These are phyloP conservation scores for Chamaecrista fasciculata DNA, from an alignment of 306 rosid genomes.

Conservation along the genomic window DNA sequence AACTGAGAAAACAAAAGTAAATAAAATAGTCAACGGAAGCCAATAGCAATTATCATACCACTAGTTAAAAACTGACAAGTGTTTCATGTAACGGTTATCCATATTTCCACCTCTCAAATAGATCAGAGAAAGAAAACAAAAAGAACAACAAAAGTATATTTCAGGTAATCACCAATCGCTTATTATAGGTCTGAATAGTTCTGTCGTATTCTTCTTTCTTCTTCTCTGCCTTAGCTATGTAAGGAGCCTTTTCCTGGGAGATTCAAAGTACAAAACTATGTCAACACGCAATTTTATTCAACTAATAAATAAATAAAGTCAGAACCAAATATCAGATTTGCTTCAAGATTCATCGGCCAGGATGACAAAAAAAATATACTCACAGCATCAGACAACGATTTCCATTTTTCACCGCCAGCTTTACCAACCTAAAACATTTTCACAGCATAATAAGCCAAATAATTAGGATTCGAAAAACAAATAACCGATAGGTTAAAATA, in stretches of 20 bases:
- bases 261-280: neutral
- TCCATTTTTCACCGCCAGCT: conserved; percentile 90
- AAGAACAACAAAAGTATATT: no score
- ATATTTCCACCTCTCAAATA: no score
- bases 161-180: conserved; percentile 39
- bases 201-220: conserved; percentile 65
- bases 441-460: neutral
- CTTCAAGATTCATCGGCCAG: no score
- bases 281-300: neutral
- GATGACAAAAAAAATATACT: conserved; percentile 30
- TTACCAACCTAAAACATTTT: conserved; percentile 59
- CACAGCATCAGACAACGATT: conserved; percentile 73
- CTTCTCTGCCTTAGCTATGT: conserved; percentile 63
- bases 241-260: conserved; percentile 77
- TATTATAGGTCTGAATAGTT: conserved; percentile 57
- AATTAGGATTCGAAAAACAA: neutral
- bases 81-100: no score
- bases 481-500: neutral
- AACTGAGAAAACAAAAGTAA: neutral
- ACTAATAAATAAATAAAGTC: neutral
- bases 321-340: neutral
- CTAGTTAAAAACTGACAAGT: neutral
- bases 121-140: neutral
- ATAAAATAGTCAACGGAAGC: neutral
- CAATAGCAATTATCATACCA: neutral